Evolutionary conservation across 2,329 filamentous ascomycete genomes (phyloP), one percentile per base, ranked within the genome.

Genomic region (Colletotrichum brevisporum): DNA sequence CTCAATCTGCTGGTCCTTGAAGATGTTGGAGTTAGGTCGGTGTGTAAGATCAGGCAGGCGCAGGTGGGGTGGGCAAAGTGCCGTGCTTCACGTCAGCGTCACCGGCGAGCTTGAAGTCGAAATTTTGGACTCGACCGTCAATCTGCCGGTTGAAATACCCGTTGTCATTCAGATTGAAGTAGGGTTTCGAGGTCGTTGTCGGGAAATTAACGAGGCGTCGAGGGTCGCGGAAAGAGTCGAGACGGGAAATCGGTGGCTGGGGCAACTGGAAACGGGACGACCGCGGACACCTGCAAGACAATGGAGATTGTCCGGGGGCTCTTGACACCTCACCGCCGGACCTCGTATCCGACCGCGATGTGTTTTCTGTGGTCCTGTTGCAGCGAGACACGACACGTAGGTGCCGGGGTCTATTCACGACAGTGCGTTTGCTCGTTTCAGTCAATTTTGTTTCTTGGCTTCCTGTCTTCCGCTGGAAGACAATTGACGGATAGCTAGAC

Each of bases 241-340:
- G 54, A 43, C 55, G 13, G 59, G 66, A 69, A 69, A 69, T 65
- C 54, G 66, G 66, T 69, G 66, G 66, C 66, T 69, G 66, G 66
- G 31, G 66, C 55, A 47, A 69, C 50, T 58, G 50, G 48, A 6
- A 43, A 43, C 15, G 50, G 48, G 41, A 47, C 45, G 45, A 24
- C 59, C 26, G 31, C 31, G 39, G 39, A 45, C 52, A 54, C 55
- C 50, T 69, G 66, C 66, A 66, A 66, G 43, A 39, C 48, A 54
- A 69, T 66, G 66, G 66, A 60, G 61, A 50, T 67, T 47, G 61
- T 50, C 31, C n/a, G 41, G 26, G 36, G 26, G 36, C 45, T 27
- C 50, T 8, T 36, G 55, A 61, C 62, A 69, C 51, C 51, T 69
- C 62, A 69, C 67, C 62, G 55, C 64, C 45, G 31, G 45, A 53